phyloP scores from a whole-genome alignment of 345 rosid genomes.

The Psidium friedrichsthalianum region DNA sequence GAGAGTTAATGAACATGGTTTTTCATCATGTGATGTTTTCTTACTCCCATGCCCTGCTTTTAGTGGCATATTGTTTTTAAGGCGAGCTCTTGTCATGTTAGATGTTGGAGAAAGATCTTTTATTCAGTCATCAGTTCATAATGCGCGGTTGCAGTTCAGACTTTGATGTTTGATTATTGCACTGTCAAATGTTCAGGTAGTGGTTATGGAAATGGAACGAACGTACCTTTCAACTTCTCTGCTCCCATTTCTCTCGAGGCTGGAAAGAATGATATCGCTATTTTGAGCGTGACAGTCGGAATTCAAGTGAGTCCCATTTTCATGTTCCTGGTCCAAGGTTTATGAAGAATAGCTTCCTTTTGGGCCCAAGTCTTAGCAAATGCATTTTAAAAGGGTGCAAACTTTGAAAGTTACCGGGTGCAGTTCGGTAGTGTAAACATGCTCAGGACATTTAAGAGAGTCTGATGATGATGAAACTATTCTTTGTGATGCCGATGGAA shows the following conservation, averaged over 20 bases:
- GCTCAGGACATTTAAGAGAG: neutral
- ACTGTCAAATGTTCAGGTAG: conserved; percentile 30
- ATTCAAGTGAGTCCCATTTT: conserved; percentile 43
- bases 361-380: neutral
- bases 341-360: neutral
- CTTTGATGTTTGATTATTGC: neutral
- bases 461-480: neutral
- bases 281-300: conserved; percentile 88
- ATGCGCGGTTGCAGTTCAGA: neutral
- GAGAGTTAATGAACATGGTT: neutral
- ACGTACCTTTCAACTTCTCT: conserved; percentile 44
- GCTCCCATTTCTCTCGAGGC: conserved; percentile 54
- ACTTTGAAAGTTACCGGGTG: neutral
- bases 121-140: neutral
- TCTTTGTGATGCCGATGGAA: neutral
- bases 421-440: neutral
- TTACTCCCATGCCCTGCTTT: neutral
- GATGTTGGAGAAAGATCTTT: neutral
- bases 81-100: neutral
- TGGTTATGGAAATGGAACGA: conserved; percentile 70
- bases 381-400: neutral
- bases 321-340: neutral
- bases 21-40: neutral
- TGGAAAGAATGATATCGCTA: conserved; percentile 64
- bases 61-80: neutral